Base-by-base conservation (phyloP, 192 early-diverging fungal genomes). In the Paraglomus brasilianum region DNA sequence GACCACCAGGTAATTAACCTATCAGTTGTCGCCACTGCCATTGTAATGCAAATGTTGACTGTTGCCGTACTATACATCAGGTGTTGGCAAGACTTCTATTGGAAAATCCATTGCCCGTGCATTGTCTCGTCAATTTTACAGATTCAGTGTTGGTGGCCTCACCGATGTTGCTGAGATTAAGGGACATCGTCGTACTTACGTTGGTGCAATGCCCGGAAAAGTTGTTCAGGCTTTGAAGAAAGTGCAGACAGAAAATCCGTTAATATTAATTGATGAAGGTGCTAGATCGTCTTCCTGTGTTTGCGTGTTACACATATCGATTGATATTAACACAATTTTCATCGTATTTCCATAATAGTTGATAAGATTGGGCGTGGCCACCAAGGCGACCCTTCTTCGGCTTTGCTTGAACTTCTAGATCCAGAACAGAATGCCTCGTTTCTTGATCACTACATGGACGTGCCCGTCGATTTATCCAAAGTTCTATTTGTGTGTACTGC, bases 361-460 rank as follows among this genome's bases (percentile, higher is more conserved):
- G 97, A 99, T 83, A 99, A 99, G 82, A 82, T 99, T 36, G 97
- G 97, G 19, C 88, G 93, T 39, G 95, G 97, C 19, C 93, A 97
- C 66, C 97, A 99, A 76, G 97, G 97, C 70, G 95, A 99, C 64
- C 95, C 95, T 10, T 91, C 97, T 1, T 97, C 95, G 6, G 97
- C 97, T 8, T 84, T 99, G 50, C 78, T 99, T 4, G 97, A 99
- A 78, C 80, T 99, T 43, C 80, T 99, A 14, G 97, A 99, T 62
- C 97, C 97, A 10, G 97, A 99, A 74, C 97, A 99, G 75, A 99
- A 99, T 78, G 85, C 81, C 49, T 90, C 93, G 4, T 99, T 99
- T 82, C 85, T 99, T 63, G 97, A 99, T 80, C 97, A 99, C 78
- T 99, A 99, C 85, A 95, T 99, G 94, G 97, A 99, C 78, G 92